Evolutionary conservation across 2,329 filamentous ascomycete genomes (phyloP).

Genomic region (Penicillium sp.): DNA sequence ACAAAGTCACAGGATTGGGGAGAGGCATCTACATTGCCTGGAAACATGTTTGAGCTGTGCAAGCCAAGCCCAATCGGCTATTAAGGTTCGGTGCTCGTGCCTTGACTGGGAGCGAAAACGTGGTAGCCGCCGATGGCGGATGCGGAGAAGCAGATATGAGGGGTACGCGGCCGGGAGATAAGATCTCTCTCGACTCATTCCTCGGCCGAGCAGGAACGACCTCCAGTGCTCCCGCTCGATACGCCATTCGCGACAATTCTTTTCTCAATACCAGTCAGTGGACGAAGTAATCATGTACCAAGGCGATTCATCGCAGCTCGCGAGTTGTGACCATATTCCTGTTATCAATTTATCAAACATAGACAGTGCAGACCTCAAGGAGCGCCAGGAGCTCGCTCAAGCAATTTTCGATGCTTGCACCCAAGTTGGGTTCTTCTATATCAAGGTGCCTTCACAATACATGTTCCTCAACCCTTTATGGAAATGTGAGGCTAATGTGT

Average conservation of each 20-base stretch:
- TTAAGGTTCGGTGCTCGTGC: not conserved
- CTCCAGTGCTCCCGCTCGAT: not conserved
- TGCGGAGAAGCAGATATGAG: constrained; percentile 2
- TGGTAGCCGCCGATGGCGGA: not conserved
- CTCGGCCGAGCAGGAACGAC: not conserved
- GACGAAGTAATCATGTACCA: constrained; percentile 1
- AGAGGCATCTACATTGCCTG: not conserved
- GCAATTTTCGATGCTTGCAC: constrained; percentile 44
- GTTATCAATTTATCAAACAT: constrained; percentile 49
- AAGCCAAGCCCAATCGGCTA: not conserved
- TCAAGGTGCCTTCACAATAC: constrained; percentile 26
- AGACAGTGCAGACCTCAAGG: constrained; percentile 37
- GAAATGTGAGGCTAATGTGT: not conserved
- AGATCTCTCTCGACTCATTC: not conserved
- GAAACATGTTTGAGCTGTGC: not conserved
- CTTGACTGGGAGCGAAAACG: not conserved
- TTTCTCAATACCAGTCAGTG: not conserved
- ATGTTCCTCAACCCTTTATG: not conserved
- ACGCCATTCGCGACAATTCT: not conserved
- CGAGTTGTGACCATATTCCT: constrained; percentile 37
- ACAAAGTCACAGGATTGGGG: no score
- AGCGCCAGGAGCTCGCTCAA: constrained; percentile 42
- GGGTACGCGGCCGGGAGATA: not conserved
- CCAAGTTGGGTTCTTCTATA: constrained; percentile 50
- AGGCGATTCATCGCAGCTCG: constrained; percentile 8